Percentiles rank a stretch among this genome's conserved stretches.
These are phyloP conservation scores for Leccinum subgranulosum DNA, from an alignment of 768 basidiomycete genomes.

Conservation along the genomic window DNA sequence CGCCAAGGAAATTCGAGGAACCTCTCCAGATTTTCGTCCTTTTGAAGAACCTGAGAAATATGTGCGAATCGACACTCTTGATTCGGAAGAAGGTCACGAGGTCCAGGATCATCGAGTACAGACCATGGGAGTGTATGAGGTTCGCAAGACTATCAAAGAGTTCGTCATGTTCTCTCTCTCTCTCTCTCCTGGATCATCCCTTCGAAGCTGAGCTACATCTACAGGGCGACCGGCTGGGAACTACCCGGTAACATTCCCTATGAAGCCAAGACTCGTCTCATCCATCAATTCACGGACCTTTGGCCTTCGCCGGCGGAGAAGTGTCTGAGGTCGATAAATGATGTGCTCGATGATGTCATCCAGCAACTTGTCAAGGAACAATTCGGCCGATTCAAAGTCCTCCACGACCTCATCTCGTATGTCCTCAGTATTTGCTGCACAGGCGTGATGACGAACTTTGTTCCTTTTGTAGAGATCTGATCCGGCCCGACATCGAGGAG, in stretches of 20 bases:
- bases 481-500: conserved; percentile 28
- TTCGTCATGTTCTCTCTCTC: conserved; percentile 14
- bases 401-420: conserved; percentile 37
- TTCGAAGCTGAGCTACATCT: too few relatives aligned
- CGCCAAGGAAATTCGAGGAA: conserved; percentile 34
- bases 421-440: conserved; percentile 3
- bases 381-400: conserved; percentile 40
- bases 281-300: too few relatives aligned
- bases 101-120: background rate
- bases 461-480: conserved; percentile 22
- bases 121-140: conserved; percentile 31
- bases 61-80: conserved; percentile 7
- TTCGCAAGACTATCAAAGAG: conserved; percentile 35
- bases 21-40: conserved; percentile 42
- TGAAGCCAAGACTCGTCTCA: too few relatives aligned
- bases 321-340: too few relatives aligned
- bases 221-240: too few relatives aligned
- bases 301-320: too few relatives aligned
- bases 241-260: too few relatives aligned
- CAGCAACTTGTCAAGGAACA: conserved; percentile 27
- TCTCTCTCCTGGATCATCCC: too few relatives aligned
- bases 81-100: background rate
- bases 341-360: too few relatives aligned
- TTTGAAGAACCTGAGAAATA: conserved; percentile 16
- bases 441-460: background rate